Base-by-base conservation (phyloP, 805 yeast species). In the Torulaspora quercuum region DNA sequence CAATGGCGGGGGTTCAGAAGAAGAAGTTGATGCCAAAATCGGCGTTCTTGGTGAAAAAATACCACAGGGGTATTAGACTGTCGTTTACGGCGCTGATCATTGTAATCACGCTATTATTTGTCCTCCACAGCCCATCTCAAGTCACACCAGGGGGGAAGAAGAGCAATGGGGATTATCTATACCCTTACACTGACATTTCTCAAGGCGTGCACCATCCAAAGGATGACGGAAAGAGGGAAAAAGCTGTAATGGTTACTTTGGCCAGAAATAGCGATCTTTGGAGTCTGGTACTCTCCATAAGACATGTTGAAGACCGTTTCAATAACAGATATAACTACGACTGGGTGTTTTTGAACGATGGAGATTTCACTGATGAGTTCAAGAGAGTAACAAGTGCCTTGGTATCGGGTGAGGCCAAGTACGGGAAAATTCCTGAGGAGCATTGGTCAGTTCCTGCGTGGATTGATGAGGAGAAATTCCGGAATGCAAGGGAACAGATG, bases 311-410 rank as follows among this genome's bases (percentile, higher is more conserved):
- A 52, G 78, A 73, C 46, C 61, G 89, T 24, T 83, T 82, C 65
- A 84, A 84, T 59, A 22, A 53, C 26, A 64, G 68, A 35, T 80
- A 59, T 53, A 72, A 77, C 47, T 83, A 84, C 53, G 92, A 84
- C 57, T 84, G 88, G 86, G 80, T 82, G 3, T 84, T 85, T 49
- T 59, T 84, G 31, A 85, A 85, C 57, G 88, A 85, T 52, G 73
- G 67, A 43, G 75, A 73, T 2, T 85, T 85, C 57, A 55, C 70
- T 27, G 70, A 67, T 3, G 75, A 73, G 44, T 85, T 84, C 57
- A 70, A 65, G 39, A 53, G 61, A 17, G 57, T 65, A 16, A 71
- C 82, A 1, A 43, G 68, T 8, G 69, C 69, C 13, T 51, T 69
- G 9, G 73, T 80, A n/a, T 69, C 82, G 2, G 88, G 90, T 24